phyloP scores from a whole-genome alignment of 139 green algal genomes.

The Ulvella scutata region DNA sequence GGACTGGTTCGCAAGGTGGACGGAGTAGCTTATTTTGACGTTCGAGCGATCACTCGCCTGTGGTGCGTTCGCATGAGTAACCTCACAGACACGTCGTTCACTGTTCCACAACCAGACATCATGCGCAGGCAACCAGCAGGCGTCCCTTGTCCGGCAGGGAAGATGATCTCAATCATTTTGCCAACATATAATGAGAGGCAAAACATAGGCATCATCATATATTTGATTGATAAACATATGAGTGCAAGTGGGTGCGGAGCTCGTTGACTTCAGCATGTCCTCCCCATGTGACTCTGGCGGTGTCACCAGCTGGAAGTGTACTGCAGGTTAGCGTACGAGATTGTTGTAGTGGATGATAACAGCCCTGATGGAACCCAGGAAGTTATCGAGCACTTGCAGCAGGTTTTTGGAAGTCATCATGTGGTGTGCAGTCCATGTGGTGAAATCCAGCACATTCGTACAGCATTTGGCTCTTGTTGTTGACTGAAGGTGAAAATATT shows the following conservation, averaged over 20 bases:
- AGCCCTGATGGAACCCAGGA: slow-evolving; percentile 84
- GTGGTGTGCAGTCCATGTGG: slow-evolving; percentile 10
- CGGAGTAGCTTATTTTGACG: no score
- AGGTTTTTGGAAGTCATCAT: slow-evolving; percentile 38
- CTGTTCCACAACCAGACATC: no score
- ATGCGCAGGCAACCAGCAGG: no score
- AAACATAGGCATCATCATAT: slow-evolving; percentile 75
- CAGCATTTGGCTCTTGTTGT: neutral
- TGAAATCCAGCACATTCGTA: slow-evolving; percentile 1
- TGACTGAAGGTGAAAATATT: neutral
- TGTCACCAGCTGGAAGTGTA: neutral
- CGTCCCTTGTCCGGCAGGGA: neutral
- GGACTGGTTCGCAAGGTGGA: no score
- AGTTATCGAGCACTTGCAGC: slow-evolving; percentile 43
- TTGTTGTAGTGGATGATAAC: slow-evolving; percentile 88
- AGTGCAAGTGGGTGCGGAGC: neutral
- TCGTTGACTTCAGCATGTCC: neutral
- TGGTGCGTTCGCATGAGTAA: no score
- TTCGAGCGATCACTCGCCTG: no score
- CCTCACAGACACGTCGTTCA: no score
- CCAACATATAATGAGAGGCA: slow-evolving; percentile 93
- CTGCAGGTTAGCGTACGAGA: slow-evolving; percentile 55
- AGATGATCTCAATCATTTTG: slow-evolving; percentile 78
- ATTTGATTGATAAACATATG: slow-evolving; percentile 67
- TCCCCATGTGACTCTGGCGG: neutral